Evolutionary conservation across 2,329 filamentous ascomycete species (phyloP).

Genomic region (Hypoxylon sp.): DNA sequence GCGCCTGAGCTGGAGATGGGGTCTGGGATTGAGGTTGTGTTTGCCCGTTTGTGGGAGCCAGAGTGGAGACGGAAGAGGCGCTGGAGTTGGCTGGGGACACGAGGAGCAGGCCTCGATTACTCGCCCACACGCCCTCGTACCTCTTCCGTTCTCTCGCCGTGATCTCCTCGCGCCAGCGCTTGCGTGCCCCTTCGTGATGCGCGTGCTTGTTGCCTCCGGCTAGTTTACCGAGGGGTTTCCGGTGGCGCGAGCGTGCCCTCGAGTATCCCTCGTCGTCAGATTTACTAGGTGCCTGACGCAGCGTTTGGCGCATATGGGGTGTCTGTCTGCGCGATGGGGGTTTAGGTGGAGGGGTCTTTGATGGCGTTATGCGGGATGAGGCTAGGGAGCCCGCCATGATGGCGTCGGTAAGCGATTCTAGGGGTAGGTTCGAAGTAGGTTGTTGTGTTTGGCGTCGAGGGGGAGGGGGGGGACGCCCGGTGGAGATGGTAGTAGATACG

Average conservation of each 20-base stretch:
- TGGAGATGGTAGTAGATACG: constrained; percentile 12
- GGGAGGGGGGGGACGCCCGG: constrained; percentile 29
- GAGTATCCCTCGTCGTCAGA: constrained; percentile 70
- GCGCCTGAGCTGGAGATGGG: neutral
- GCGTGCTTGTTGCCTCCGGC: constrained; percentile 73
- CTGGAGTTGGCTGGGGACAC: constrained; percentile 25
- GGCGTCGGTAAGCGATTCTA: constrained; percentile 78
- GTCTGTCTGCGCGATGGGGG: constrained; percentile 62
- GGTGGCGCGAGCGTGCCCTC: constrained; percentile 60
- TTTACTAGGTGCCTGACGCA: constrained; percentile 69
- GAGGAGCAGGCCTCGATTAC: constrained; percentile 76
- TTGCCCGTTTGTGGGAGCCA: neutral
- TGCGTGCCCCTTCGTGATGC: constrained; percentile 82
- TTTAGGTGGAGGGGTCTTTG: constrained; percentile 57
- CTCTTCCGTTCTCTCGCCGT: constrained; percentile 81
- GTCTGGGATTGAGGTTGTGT: neutral
- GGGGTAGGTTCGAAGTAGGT: constrained; percentile 61
- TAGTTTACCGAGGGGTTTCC: constrained; percentile 66
- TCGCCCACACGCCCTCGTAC: constrained; percentile 89
- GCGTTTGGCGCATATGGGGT: constrained; percentile 74
- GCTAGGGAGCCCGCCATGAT: constrained; percentile 83
- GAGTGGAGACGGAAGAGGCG: neutral
- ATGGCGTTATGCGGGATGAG: constrained; percentile 66
- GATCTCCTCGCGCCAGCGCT: constrained; percentile 82
- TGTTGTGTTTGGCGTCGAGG: constrained; percentile 36